Conservation (phyloP, 2,329 filamentous ascomycete genomes). For the Myotisia sp. region DNA sequence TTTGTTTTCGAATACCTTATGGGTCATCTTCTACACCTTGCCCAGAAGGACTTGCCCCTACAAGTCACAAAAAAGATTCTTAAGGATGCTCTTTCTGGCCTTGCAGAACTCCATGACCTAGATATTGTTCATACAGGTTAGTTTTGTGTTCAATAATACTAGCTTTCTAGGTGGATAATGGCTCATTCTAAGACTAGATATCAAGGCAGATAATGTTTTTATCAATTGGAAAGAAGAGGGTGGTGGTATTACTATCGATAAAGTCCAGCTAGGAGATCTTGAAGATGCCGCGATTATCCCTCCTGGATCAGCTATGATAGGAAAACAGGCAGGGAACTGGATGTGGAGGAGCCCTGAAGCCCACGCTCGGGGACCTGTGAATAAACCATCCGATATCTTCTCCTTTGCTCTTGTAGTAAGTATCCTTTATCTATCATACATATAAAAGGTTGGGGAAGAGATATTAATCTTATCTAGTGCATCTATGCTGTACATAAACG, state of each 20-base stretch:
- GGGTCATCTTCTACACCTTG: slow-evolving; percentile 31
- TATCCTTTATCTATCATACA: not conserved
- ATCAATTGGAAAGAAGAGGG: slow-evolving; percentile 15
- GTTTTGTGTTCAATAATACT: no score
- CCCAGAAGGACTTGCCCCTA: slow-evolving; percentile 25
- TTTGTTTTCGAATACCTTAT: slow-evolving; percentile 35
- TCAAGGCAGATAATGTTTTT: slow-evolving; percentile 24
- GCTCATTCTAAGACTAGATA: slow-evolving; percentile 14
- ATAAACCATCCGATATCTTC: slow-evolving; percentile 16
- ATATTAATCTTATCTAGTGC: slow-evolving; percentile 21
- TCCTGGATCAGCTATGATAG: slow-evolving; percentile 9
- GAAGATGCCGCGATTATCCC: slow-evolving; percentile 12
- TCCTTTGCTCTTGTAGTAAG: slow-evolving; percentile 11
- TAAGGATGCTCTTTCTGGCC: slow-evolving; percentile 28
- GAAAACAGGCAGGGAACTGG: slow-evolving; percentile 15
- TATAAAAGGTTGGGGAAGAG: no score
- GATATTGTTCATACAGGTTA: slow-evolving; percentile 23
- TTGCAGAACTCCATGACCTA: slow-evolving; percentile 24
- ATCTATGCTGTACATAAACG: slow-evolving; percentile 32
- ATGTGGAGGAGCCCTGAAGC: slow-evolving; percentile 21
- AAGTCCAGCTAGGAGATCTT: slow-evolving; percentile 16
- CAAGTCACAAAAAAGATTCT: slow-evolving; percentile 27
- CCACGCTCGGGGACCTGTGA: slow-evolving; percentile 15
- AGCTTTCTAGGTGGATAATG: not conserved
- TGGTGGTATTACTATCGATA: slow-evolving; percentile 8